Evolutionary conservation across 2,329 filamentous ascomycete genomes (phyloP).

Genomic region (Fusarium pseudograminearum): DNA sequence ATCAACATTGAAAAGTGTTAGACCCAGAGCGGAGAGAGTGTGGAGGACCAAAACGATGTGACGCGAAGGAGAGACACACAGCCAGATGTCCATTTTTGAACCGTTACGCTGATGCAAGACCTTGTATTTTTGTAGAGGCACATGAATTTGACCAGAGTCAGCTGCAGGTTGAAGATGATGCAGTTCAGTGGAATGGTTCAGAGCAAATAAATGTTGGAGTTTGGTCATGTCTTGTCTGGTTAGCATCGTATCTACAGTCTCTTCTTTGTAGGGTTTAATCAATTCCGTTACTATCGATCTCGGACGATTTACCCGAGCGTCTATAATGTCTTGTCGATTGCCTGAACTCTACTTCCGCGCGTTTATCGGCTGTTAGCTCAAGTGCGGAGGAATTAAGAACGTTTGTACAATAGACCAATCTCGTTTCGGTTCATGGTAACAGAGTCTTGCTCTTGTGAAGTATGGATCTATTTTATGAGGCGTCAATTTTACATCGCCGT

Average conservation of each 20-base stretch:
- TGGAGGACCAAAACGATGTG: neutral
- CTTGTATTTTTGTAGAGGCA: neutral
- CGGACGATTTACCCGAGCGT: conserved; percentile 53
- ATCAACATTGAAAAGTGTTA: neutral
- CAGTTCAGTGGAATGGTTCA: neutral
- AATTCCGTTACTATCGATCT: conserved; percentile 38
- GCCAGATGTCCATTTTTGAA: neutral
- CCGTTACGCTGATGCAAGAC: neutral
- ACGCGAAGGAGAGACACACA: neutral
- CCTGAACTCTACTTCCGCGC: conserved; percentile 5
- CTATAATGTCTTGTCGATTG: neutral
- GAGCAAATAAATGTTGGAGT: conserved; percentile 3
- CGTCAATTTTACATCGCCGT: neutral
- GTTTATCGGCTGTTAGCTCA: neutral
- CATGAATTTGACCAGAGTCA: neutral
- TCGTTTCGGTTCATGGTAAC: neutral
- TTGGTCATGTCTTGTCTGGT: neutral
- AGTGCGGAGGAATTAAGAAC: neutral
- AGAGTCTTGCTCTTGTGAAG: neutral
- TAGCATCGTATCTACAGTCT: neutral
- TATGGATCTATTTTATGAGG: neutral
- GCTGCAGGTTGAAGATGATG: too few species aligned
- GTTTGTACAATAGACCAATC: neutral
- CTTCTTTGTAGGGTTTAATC: neutral
- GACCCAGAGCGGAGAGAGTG: neutral